Evolutionary conservation across 768 basidiomycete species (phyloP).

Genomic region (Pisolithus albus): DNA sequence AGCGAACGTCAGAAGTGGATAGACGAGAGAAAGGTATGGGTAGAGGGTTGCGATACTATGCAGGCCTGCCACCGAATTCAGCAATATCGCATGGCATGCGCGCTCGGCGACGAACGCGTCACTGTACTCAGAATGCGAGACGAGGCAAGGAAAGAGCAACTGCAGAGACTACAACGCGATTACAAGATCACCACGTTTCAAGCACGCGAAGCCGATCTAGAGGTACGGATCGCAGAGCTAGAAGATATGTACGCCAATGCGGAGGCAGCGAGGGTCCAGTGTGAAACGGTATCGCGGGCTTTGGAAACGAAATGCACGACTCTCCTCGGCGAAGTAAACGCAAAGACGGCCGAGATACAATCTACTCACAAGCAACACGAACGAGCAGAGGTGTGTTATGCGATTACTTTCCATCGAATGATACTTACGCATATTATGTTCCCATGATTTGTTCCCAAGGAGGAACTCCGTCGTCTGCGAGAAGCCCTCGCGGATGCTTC

Average conservation of each 20-base stretch:
- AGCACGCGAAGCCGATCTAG: constrained; percentile 53
- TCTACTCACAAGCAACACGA: constrained; percentile 38
- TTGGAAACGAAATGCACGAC: constrained; percentile 26
- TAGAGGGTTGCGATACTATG: constrained; percentile 54
- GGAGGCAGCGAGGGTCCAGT: constrained; percentile 9
- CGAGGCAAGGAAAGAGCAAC: constrained; percentile 46
- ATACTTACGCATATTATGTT: background rate
- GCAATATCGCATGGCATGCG: constrained; percentile 49
- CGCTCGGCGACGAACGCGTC: constrained; percentile 48
- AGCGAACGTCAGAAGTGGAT: constrained; percentile 36
- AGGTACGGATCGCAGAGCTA: constrained; percentile 44
- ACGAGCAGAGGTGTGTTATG: constrained; percentile 36
- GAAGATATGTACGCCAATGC: constrained; percentile 39
- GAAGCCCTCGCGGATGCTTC: constrained; percentile 46
- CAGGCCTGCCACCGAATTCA: constrained; percentile 58
- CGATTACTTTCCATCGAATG: background rate
- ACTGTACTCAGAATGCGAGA: constrained; percentile 51
- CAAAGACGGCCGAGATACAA: constrained; percentile 34
- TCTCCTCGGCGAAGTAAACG: constrained; percentile 33
- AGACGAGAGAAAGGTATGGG: constrained; percentile 52
- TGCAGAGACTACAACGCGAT: constrained; percentile 57
- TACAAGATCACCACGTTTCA: constrained; percentile 64
- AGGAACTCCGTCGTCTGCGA: constrained; percentile 37
- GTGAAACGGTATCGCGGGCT: constrained; percentile 24
- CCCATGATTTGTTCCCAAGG: constrained; percentile 18